Evolutionary conservation across 106 monocot species (phyloP).

Genomic region (Dendrobium catenatum): DNA sequence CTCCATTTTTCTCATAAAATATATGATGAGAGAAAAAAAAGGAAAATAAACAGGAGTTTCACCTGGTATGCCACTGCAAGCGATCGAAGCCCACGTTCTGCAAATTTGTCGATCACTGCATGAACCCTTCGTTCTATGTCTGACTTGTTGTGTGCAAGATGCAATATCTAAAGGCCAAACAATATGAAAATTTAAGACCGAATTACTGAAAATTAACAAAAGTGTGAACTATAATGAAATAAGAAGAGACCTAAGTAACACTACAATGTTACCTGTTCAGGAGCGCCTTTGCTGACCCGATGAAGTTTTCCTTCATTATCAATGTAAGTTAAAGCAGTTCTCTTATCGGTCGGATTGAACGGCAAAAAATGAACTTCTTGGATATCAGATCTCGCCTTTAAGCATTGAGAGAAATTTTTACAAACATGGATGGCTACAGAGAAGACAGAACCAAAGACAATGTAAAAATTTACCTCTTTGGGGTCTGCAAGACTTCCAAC

Average conservation of each 20-base stretch:
- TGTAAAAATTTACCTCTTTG: conserved; percentile 49
- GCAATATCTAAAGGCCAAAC: conserved; percentile 54
- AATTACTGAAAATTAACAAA: conserved; percentile 2
- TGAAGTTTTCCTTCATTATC: conserved; percentile 66
- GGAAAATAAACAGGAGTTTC: background rate
- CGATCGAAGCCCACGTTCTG: conserved; percentile 90
- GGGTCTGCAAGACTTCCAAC: conserved; percentile 97
- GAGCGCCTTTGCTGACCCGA: conserved; percentile 85
- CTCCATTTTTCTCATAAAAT: background rate
- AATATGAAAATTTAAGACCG: conserved; percentile 6
- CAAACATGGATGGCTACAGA: background rate
- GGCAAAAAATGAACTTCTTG: conserved; percentile 73
- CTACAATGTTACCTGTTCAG: conserved; percentile 50
- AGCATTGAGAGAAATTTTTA: background rate
- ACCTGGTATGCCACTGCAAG: conserved; percentile 97
- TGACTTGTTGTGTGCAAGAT: conserved; percentile 90
- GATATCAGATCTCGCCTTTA: conserved; percentile 60
- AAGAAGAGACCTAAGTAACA: too few relatives aligned
- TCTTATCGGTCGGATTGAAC: conserved; percentile 76
- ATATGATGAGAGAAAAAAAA: background rate
- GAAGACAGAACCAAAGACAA: background rate
- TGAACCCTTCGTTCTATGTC: conserved; percentile 92
- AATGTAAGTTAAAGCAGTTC: conserved; percentile 70
- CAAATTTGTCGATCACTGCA: conserved; percentile 95
- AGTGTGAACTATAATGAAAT: background rate